Evolutionary conservation across 208 protist species (phyloP).

Genomic region (Crithidia fasciculata): DNA sequence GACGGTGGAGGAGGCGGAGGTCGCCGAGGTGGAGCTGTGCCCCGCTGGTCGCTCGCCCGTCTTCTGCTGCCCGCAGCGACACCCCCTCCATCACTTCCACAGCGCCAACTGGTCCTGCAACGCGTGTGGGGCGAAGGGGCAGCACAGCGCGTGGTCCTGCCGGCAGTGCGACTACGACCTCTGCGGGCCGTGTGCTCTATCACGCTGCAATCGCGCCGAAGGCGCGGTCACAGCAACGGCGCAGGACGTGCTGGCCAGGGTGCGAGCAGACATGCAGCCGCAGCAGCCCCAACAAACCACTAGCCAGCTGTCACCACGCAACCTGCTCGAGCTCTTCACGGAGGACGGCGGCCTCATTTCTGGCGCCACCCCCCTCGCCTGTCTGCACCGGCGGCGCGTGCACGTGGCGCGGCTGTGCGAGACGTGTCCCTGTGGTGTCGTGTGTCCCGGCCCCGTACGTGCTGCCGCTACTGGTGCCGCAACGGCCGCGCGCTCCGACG

Average conservation of each 20-base stretch:
- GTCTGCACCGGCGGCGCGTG: constrained; percentile 8
- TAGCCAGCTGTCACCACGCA: not conserved
- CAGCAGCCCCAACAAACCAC: constrained; percentile 1
- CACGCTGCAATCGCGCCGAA: constrained; percentile 43
- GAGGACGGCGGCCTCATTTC: constrained; percentile 37
- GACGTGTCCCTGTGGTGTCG: constrained; percentile 38
- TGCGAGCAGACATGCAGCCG: constrained; percentile 10
- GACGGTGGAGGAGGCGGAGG: constrained; percentile 27
- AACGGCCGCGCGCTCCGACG: not conserved
- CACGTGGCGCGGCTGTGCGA: constrained; percentile 24
- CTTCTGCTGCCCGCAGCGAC: constrained; percentile 50
- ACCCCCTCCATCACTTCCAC: constrained; percentile 68
- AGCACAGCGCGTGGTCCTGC: constrained; percentile 69
- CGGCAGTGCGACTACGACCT: constrained; percentile 85
- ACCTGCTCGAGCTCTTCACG: constrained; percentile 37
- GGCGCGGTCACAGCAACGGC: constrained; percentile 60
- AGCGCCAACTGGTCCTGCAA: constrained; percentile 84
- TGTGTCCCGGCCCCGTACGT: constrained; percentile 24
- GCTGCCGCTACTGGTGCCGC: not conserved
- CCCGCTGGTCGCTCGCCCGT: not conserved
- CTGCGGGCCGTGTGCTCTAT: constrained; percentile 62
- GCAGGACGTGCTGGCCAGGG: constrained; percentile 49
- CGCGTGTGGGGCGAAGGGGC: constrained; percentile 42
- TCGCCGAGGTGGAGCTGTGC: constrained; percentile 27
- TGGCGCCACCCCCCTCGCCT: constrained; percentile 16